These are phyloP conservation scores for Emergomyces pasteurianus DNA, from an alignment of 2,329 filamentous ascomycete genomes.

Conservation along the genomic window DNA sequence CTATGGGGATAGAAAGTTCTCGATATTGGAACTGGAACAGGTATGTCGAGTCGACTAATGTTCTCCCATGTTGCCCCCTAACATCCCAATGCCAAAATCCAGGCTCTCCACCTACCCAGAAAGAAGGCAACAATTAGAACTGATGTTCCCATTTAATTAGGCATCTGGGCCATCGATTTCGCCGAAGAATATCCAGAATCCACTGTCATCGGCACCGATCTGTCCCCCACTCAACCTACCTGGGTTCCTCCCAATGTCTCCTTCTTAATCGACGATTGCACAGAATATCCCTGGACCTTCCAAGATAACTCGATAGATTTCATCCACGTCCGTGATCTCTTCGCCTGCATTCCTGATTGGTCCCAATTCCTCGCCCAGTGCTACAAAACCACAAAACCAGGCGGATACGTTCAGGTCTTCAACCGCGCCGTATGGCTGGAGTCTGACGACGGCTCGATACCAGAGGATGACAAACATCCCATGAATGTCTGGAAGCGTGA, in stretches of 20 bases:
- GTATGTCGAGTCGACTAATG: neutral
- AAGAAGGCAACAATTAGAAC: neutral
- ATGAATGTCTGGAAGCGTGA: conserved; percentile 16
- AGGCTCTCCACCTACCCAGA: too few species aligned
- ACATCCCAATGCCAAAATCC: too few species aligned
- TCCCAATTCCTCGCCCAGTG: conserved; percentile 42
- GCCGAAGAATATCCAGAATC: conserved; percentile 1
- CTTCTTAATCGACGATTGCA: conserved; percentile 59
- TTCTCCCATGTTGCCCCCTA: neutral
- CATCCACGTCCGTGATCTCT: conserved; percentile 48
- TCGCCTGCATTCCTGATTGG: conserved; percentile 47
- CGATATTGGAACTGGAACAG: conserved; percentile 35
- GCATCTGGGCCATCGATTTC: conserved; percentile 15
- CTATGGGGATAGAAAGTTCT: conserved; percentile 19
- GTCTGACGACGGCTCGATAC: conserved; percentile 44
- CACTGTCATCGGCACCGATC: conserved; percentile 31
- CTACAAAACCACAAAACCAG: conserved; percentile 42
- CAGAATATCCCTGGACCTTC: conserved; percentile 48
- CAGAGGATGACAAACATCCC: conserved; percentile 12
- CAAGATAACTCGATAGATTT: conserved; percentile 42
- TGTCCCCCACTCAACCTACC: conserved; percentile 54
- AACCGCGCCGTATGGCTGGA: conserved; percentile 35
- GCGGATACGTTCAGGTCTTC: conserved; percentile 38
- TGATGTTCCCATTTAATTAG: neutral
- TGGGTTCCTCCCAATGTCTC: conserved; percentile 59